phyloP scores from a whole-genome alignment of 2,329 filamentous ascomycete species.

The Cordyceps militaris region DNA sequence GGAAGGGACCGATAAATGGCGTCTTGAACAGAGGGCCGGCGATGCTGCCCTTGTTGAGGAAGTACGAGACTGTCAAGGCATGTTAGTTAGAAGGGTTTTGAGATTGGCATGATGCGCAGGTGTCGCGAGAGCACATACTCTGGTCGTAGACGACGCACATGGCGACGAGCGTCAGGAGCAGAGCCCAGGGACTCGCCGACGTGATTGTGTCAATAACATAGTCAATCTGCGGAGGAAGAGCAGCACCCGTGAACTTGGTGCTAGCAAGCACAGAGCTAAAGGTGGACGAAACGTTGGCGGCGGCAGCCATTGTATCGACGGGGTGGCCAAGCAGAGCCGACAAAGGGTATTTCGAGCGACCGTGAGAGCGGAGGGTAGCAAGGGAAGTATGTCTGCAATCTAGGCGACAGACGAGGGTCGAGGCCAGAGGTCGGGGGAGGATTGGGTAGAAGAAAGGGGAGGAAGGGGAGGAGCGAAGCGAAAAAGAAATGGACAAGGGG shows the following conservation, averaged over 20 bases:
- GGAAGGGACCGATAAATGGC: conserved; percentile 91
- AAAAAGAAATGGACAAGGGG: conserved; percentile 2
- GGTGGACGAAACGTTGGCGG: conserved; percentile 58
- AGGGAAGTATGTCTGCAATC: background rate
- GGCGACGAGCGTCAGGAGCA: conserved; percentile 63
- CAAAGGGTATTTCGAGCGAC: background rate
- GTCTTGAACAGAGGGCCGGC: conserved; percentile 68
- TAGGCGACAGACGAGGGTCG: conserved; percentile 1
- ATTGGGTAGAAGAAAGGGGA: background rate
- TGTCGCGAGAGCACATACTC: conserved; percentile 48
- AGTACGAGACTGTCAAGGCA: conserved; percentile 58
- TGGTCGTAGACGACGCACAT: conserved; percentile 81
- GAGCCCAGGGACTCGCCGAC: conserved; percentile 52
- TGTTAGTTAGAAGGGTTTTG: conserved; percentile 16
- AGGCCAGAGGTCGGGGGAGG: background rate
- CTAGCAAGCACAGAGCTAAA: conserved; percentile 64
- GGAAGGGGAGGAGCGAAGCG: background rate
- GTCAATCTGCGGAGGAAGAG: conserved; percentile 49
- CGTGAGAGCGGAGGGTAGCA: background rate
- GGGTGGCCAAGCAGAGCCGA: conserved; percentile 1
- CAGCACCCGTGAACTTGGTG: conserved; percentile 43
- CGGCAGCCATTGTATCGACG: conserved; percentile 39
- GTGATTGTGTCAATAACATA: conserved; percentile 48
- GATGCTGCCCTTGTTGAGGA: conserved; percentile 68
- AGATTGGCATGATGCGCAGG: background rate